Conservation (phyloP, 2,329 filamentous ascomycete genomes). For the Balansia obtecta region DNA sequence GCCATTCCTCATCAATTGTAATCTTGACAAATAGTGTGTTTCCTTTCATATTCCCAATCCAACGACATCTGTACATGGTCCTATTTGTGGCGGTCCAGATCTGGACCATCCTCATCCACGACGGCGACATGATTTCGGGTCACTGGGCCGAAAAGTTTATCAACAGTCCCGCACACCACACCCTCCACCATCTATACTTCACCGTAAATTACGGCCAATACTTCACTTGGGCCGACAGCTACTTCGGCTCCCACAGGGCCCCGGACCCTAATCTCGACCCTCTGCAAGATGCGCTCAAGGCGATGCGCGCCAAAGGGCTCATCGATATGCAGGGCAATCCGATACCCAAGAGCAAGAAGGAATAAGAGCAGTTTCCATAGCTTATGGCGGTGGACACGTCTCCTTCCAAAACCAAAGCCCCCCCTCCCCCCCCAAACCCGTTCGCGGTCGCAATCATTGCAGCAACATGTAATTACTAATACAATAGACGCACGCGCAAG, state of each 20-base stretch:
- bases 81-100: constrained; percentile 91
- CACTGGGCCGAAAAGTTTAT: constrained; percentile 53
- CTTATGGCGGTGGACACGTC: too few species aligned
- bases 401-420: neutral
- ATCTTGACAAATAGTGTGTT: constrained; percentile 40
- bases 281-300: constrained; percentile 29
- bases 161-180: constrained; percentile 89
- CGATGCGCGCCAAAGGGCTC: constrained; percentile 31
- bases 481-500: neutral
- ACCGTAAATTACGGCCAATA: constrained; percentile 81
- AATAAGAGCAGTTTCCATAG: constrained; percentile 8
- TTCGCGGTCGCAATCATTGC: neutral
- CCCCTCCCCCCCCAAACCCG: too few species aligned
- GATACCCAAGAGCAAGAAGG: constrained; percentile 20
- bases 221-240: constrained; percentile 23
- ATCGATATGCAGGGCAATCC: constrained; percentile 30
- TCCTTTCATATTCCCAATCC: constrained; percentile 82
- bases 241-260: constrained; percentile 24
- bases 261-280: constrained; percentile 31
- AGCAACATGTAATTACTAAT: neutral
- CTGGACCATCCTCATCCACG: constrained; percentile 94
- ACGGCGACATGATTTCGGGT: constrained; percentile 88
- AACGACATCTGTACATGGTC: constrained; percentile 76
- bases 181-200: constrained; percentile 51
- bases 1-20: neutral